Base-by-base conservation (phyloP, 805 yeast genomes). In the Ogataea nonfermentans region DNA sequence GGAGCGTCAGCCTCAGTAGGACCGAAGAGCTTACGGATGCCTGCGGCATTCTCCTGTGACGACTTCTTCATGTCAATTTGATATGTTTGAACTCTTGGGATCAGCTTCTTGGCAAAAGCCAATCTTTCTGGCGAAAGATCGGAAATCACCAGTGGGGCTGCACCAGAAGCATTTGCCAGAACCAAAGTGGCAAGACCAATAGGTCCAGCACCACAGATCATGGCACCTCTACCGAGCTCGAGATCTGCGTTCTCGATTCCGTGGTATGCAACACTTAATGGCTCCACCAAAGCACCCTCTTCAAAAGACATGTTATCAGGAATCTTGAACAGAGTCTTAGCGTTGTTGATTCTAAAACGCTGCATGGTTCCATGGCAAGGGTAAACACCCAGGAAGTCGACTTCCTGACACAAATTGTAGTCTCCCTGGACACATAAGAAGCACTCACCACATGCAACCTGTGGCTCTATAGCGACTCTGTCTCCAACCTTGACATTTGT, bases 131-230 rank as follows among this genome's bases (percentile, higher is more conserved):
- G 59, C 36, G 67, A 61, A 29, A 76, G 55, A 53, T 76, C 81
- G 4, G 78, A 71, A 47, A 75, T 71, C 13, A 67, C 70, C 12
- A 76, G 46, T 22, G 80, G 80, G 23, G 71, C 63, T 4, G 78
- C 77, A 16, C 81, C 81, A 2, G 72, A 65, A 10, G 78, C 79
- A 24, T 67, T 63, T 9, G 78, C 78, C 32, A 74, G 54, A 4
- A 68, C 46, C 34, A 77, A 66, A 17, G 75, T 57, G 28, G 72
- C 66, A 23, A 76, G 57, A 11, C 81, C 81, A 48, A 76, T 76
- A n/a, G 81, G 81, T 15, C 81, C 81, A 12, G 79, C 79, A 37
- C 82, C 82, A 29, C 71, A 66, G 37, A 76, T 62, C 32, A 71
- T 53, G 9, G 64, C 66, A 16, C 76, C 73, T 46, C 69, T 70